These are phyloP conservation scores for Coemansia furcata DNA, from an alignment of 192 early-diverging fungal species.

Conservation along the genomic window DNA sequence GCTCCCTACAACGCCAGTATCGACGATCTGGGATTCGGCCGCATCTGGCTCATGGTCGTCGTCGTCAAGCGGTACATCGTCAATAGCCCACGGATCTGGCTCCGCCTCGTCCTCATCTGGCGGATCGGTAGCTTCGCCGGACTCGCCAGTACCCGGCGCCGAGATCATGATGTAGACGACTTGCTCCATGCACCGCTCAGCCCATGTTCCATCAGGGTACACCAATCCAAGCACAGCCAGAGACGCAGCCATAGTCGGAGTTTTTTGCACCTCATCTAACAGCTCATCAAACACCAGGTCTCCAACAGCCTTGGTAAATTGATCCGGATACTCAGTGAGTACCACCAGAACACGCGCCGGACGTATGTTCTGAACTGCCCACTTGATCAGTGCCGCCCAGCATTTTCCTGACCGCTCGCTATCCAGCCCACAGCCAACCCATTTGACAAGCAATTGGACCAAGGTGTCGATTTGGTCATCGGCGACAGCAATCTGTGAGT, in stretches of 20 bases:
- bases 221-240: constrained; percentile 22
- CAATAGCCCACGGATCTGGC: constrained; percentile 30
- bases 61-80: constrained; percentile 23
- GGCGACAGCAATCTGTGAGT: background rate
- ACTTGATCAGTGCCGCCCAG: constrained; percentile 12
- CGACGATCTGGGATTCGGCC: background rate
- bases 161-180: constrained; percentile 14
- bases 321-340: background rate
- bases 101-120: constrained; percentile 3
- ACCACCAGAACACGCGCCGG: constrained; percentile 9
- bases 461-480: constrained; percentile 14
- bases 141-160: background rate
- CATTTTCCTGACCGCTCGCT: background rate
- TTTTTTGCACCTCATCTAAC: background rate
- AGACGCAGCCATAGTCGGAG: constrained; percentile 11
- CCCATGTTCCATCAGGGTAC: constrained; percentile 25
- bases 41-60: constrained; percentile 7
- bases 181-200: constrained; percentile 30
- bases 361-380: constrained; percentile 10
- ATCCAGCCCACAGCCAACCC: constrained; percentile 1
- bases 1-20: background rate
- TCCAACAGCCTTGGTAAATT: constrained; percentile 3
- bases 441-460: constrained; percentile 16
- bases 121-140: background rate
- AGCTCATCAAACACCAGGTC: constrained; percentile 7